A percentile compares a stretch with the other conserved stretches of the same genome.
Conservation (phyloP, 441 rosid genomes). For the Populus hybrid region DNA sequence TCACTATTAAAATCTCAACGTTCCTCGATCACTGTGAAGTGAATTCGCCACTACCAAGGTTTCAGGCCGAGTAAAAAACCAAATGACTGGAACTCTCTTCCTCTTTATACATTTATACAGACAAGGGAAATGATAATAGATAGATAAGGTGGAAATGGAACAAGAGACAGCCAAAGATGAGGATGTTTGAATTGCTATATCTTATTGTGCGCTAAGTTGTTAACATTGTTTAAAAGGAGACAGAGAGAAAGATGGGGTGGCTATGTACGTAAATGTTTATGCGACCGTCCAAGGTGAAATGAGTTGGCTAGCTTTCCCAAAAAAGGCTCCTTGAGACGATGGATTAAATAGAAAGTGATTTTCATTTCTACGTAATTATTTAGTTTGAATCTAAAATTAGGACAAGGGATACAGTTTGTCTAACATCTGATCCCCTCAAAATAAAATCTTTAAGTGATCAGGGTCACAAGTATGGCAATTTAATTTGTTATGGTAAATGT, state of each 20-base stretch:
- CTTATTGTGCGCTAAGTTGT: slow-evolving; percentile 6
- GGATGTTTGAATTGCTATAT: background rate
- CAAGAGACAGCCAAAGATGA: background rate
- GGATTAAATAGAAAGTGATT: no score
- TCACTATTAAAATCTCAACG: background rate
- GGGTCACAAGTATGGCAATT: no score
- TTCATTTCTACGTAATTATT: no score
- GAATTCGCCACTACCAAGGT: slow-evolving; percentile 9
- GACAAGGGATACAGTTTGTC: no score
- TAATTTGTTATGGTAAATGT: no score
- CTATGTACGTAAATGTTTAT: background rate
- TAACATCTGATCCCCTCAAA: no score
- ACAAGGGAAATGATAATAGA: background rate
- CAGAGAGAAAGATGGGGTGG: slow-evolving; percentile 3
- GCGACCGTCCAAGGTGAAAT: background rate
- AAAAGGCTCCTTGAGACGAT: no score
- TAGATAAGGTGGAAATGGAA: slow-evolving; percentile 7
- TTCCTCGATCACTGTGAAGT: slow-evolving; percentile 13
- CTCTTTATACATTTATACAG: background rate
- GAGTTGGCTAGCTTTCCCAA: background rate
- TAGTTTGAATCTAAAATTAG: no score
- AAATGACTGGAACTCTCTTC: background rate
- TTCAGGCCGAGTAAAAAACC: background rate
- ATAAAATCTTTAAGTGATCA: no score
- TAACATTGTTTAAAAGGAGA: no score